These are phyloP conservation scores for Panicum hallii DNA, from an alignment of 202 grass and related monocot genomes.

Conservation along the genomic window DNA sequence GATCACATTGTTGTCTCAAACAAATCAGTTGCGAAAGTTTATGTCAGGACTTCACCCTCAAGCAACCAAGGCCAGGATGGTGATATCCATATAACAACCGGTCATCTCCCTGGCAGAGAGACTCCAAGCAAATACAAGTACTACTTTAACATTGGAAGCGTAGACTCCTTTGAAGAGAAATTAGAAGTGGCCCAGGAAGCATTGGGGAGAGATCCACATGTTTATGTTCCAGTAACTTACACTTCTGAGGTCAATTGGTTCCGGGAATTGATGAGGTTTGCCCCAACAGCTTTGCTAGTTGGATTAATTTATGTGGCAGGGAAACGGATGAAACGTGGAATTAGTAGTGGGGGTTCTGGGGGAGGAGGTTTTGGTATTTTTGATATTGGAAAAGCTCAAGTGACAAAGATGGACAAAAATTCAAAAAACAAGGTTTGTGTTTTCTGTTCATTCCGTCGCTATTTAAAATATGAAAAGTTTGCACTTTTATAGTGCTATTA, in stretches of 20 bases:
- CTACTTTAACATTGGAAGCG: slow-evolving; percentile 95
- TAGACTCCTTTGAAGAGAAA: slow-evolving; percentile 93
- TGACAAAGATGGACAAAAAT: slow-evolving; percentile 94
- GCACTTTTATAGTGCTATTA: not conserved
- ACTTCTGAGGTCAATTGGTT: slow-evolving; percentile 68
- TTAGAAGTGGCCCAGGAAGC: slow-evolving; percentile 80
- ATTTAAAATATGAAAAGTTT: not conserved
- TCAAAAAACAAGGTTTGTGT: slow-evolving; percentile 79
- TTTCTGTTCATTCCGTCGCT: not conserved
- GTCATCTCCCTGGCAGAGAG: slow-evolving; percentile 52
- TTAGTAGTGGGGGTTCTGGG: slow-evolving; percentile 68
- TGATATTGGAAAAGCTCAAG: slow-evolving; percentile 82
- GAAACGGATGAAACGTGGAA: slow-evolving; percentile 61
- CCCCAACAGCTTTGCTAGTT: slow-evolving; percentile 60
- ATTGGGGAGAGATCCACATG: slow-evolving; percentile 70
- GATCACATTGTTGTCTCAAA: slow-evolving; percentile 86
- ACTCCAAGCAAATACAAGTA: slow-evolving; percentile 69
- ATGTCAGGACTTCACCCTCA: slow-evolving; percentile 63
- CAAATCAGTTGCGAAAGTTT: slow-evolving; percentile 88
- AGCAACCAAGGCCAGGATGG: slow-evolving; percentile 49
- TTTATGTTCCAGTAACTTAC: slow-evolving; percentile 84
- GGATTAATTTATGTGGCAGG: slow-evolving; percentile 69
- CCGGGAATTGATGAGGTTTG: slow-evolving; percentile 68
- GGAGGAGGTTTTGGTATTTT: slow-evolving; percentile 66
- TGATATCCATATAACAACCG: slow-evolving; percentile 54